Evolutionary conservation across 352 stramenopile species (phyloP).

Genomic region (Elongisporangium anandrum): DNA sequence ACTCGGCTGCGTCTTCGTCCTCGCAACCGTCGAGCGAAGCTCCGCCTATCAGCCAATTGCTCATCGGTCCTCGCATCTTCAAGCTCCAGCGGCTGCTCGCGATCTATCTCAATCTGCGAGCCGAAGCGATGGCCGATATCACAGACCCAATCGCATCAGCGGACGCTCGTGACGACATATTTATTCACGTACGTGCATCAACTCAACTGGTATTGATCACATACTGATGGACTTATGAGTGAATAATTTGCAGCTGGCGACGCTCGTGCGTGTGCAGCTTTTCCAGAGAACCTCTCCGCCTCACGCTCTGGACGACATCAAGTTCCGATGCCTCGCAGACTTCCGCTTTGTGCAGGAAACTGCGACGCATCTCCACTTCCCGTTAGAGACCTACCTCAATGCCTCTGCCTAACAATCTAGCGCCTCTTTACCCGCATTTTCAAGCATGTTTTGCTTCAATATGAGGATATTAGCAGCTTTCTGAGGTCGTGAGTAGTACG

Average conservation of each 20-base stretch:
- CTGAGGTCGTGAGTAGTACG: too few species aligned
- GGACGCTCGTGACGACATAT: conserved; percentile 70
- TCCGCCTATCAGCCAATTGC: conserved; percentile 37
- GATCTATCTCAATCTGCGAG: conserved; percentile 71
- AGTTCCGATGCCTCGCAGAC: conserved; percentile 74
- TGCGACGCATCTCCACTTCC: conserved; percentile 41
- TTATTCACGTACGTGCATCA: conserved; percentile 49
- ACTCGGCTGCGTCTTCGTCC: conserved; percentile 23
- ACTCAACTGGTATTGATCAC: neutral
- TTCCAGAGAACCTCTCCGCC: conserved; percentile 70
- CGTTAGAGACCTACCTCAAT: conserved; percentile 63
- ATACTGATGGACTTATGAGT: neutral
- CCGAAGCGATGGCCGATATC: conserved; percentile 32
- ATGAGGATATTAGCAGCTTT: too few species aligned
- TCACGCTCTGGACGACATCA: conserved; percentile 69
- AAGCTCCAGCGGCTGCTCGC: conserved; percentile 63
- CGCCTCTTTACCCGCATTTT: too few species aligned
- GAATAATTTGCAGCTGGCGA: conserved; percentile 37
- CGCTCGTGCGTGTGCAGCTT: conserved; percentile 72
- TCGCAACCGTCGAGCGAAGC: conserved; percentile 11
- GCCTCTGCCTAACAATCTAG: conserved; percentile 8
- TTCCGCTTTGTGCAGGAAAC: conserved; percentile 63
- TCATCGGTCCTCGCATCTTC: conserved; percentile 74
- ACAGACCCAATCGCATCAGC: conserved; percentile 8
- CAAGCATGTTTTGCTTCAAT: too few species aligned